phyloP scores from a whole-genome alignment of 2,329 filamentous ascomycete genomes.

The Scolecobasidium constrictum region DNA sequence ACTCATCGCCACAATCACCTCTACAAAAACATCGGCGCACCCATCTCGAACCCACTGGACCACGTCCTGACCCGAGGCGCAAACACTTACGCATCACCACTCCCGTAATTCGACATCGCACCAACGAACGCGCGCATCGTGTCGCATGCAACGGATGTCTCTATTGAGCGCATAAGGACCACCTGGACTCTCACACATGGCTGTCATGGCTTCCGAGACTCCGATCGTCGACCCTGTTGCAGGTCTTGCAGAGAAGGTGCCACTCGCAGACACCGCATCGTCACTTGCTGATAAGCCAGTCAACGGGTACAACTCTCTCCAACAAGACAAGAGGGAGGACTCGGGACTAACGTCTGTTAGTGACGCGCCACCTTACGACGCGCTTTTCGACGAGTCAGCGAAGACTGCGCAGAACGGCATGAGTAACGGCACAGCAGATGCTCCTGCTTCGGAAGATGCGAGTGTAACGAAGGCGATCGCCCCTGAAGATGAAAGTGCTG shows the following conservation, averaged over 20 bases:
- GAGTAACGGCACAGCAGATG: neutral
- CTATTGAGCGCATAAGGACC: neutral
- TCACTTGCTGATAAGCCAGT: slow-evolving; percentile 20
- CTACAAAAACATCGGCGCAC: too few species aligned
- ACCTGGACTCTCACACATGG: slow-evolving; percentile 8
- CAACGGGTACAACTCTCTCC: slow-evolving; percentile 46
- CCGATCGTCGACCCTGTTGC: slow-evolving; percentile 21
- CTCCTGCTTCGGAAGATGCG: neutral
- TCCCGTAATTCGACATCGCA: too few species aligned
- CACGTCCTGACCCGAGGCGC: too few species aligned
- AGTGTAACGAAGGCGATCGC: slow-evolving; percentile 1
- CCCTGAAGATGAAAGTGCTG: neutral
- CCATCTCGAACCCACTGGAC: too few species aligned
- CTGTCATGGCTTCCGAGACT: slow-evolving; percentile 9
- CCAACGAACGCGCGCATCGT: neutral
- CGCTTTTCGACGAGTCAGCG: slow-evolving; percentile 21
- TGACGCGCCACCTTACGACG: slow-evolving; percentile 18
- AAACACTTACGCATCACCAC: too few species aligned
- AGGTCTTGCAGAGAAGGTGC: slow-evolving; percentile 43
- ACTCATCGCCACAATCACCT: too few species aligned
- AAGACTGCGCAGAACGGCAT: slow-evolving; percentile 11
- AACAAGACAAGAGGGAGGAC: slow-evolving; percentile 11
- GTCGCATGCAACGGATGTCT: neutral
- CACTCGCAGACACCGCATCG: slow-evolving; percentile 11
- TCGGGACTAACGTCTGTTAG: slow-evolving; percentile 13